phyloP scores from a whole-genome alignment of 2,329 filamentous ascomycete genomes.

The Onygenales sp. region DNA sequence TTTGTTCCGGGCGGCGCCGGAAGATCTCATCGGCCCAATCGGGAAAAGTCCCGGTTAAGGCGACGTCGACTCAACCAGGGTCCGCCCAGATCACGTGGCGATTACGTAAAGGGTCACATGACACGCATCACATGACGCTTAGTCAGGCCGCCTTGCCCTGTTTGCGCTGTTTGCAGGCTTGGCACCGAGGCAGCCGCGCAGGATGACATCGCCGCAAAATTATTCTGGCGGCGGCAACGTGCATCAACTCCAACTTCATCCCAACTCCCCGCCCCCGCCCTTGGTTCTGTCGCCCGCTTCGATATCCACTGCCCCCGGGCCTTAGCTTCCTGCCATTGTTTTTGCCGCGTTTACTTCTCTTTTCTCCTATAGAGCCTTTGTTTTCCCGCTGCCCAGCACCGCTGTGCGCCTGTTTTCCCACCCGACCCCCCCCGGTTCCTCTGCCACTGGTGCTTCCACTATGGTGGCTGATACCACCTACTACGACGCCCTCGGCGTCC shows the following conservation, averaged over 20 bases:
- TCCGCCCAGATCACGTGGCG: too few species aligned
- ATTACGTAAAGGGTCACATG: too few species aligned
- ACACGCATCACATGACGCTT: too few species aligned
- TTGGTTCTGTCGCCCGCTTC: neutral
- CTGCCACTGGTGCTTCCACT: constrained; percentile 5
- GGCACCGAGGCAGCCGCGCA: neutral
- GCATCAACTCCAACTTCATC: neutral
- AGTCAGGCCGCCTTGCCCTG: too few species aligned
- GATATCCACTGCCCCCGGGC: too few species aligned
- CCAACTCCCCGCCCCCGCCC: neutral
- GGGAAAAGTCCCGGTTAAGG: too few species aligned
- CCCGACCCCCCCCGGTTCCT: neutral
- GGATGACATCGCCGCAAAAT: neutral
- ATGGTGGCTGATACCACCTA: constrained; percentile 88
- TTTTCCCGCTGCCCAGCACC: neutral
- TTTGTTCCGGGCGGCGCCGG: too few species aligned
- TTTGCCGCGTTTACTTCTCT: neutral
- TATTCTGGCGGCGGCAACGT: neutral
- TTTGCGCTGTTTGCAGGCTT: too few species aligned
- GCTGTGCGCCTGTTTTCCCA: neutral
- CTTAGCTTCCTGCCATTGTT: too few species aligned
- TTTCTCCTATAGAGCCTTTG: neutral
- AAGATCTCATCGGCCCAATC: too few species aligned
- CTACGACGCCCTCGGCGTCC: constrained; percentile 78
- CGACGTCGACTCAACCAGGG: too few species aligned